These are phyloP conservation scores for Colletotrichum liriopes DNA, from an alignment of 2,329 filamentous ascomycete species.

Conservation along the genomic window DNA sequence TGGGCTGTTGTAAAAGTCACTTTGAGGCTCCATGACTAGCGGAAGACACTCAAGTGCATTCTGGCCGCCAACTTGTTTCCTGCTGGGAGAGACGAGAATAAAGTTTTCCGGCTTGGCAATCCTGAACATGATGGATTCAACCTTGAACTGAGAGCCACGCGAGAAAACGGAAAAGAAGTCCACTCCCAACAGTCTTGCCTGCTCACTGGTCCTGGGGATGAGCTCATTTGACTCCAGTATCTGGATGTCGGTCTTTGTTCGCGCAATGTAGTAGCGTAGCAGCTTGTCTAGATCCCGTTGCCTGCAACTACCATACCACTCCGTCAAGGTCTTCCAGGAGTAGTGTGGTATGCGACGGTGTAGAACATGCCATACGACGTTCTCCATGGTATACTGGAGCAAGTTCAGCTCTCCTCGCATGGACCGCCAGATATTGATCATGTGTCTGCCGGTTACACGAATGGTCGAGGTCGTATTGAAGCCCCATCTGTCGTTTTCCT, in stretches of 20 bases:
- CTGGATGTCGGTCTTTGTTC: constrained; percentile 87
- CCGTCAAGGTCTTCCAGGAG: constrained; percentile 81
- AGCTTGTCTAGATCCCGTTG: constrained; percentile 81
- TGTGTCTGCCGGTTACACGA: constrained; percentile 91
- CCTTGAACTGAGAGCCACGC: constrained; percentile 96
- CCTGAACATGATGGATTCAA: constrained; percentile 98
- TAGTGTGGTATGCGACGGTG: constrained; percentile 93
- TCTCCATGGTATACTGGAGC: constrained; percentile 96
- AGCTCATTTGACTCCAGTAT: constrained; percentile 93
- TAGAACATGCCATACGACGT: constrained; percentile 91
- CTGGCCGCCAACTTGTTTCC: constrained; percentile 92
- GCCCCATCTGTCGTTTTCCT: constrained; percentile 91
- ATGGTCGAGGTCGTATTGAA: constrained; percentile 95
- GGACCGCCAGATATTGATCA: constrained; percentile 97
- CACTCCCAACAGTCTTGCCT: constrained; percentile 91
- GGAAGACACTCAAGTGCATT: constrained; percentile 96
- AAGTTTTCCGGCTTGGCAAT: constrained; percentile 98
- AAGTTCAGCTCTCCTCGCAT: constrained; percentile 95
- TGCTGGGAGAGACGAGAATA: constrained; percentile 88
- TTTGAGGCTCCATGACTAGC: constrained; percentile 97
- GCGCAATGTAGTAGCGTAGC: constrained; percentile 81
- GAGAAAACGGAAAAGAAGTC: constrained; percentile 98
- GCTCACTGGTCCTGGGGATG: constrained; percentile 90
- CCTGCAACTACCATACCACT: constrained; percentile 83
- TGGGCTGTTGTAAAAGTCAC: constrained; percentile 92